These are phyloP conservation scores for Oryza glumipatula DNA, from an alignment of 176 grass and related monocot genomes.

Conservation along the genomic window DNA sequence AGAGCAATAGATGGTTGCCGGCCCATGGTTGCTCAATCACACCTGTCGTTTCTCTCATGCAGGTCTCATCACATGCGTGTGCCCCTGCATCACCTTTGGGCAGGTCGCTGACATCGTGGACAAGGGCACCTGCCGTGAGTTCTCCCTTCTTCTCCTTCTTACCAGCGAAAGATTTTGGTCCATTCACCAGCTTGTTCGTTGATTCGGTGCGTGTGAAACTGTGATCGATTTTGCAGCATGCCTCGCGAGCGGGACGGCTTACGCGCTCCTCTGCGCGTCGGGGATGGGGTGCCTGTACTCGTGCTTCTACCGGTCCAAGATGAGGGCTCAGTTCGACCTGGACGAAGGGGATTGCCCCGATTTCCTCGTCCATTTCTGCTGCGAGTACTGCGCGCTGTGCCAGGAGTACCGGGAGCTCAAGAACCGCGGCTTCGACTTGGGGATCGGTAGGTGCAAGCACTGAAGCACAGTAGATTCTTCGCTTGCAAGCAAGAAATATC, in stretches of 20 bases:
- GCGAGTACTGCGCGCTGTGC: constrained; percentile 80
- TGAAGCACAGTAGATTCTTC: not conserved
- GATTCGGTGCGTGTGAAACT: not conserved
- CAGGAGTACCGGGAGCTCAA: constrained; percentile 90
- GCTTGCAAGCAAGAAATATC: not conserved
- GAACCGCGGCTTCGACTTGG: constrained; percentile 84
- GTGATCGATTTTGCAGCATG: constrained; percentile 54
- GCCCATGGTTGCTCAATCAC: too few relatives aligned
- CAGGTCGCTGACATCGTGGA: constrained; percentile 91
- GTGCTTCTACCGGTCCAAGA: constrained; percentile 77
- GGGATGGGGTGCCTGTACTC: constrained; percentile 84
- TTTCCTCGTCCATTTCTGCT: constrained; percentile 84
- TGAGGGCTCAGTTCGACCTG: constrained; percentile 75
- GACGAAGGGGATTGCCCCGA: constrained; percentile 73
- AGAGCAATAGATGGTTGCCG: not conserved
- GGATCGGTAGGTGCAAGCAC: constrained; percentile 64
- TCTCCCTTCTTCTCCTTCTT: not conserved
- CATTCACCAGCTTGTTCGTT: not conserved
- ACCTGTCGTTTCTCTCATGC: not conserved
- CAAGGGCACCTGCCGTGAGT: constrained; percentile 76
- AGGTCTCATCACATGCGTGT: constrained; percentile 84
- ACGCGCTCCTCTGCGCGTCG: constrained; percentile 53
- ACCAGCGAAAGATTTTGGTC: not conserved
- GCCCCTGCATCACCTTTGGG: constrained; percentile 92
- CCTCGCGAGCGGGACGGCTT: constrained; percentile 47